Evolutionary conservation across 805 yeast species (phyloP).

Genomic region (Candida sphagnicola): DNA sequence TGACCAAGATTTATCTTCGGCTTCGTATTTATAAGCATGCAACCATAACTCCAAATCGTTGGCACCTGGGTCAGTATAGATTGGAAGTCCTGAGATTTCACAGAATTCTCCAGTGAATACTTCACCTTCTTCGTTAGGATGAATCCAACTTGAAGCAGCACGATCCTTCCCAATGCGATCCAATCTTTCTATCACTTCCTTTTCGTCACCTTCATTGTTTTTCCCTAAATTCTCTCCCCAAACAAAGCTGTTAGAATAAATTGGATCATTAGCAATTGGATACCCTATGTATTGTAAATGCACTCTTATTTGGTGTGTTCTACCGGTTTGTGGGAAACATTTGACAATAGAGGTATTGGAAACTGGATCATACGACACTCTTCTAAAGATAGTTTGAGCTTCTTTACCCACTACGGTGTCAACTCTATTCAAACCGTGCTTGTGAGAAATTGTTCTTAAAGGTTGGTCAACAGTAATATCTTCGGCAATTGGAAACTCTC

Average conservation of each 20-base stretch:
- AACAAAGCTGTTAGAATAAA: slow-evolving; percentile 70
- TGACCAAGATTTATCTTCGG: slow-evolving; percentile 57
- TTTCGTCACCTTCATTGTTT: slow-evolving; percentile 48
- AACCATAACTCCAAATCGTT: slow-evolving; percentile 86
- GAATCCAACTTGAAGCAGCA: slow-evolving; percentile 66
- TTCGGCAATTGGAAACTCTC: slow-evolving; percentile 63
- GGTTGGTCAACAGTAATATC: slow-evolving; percentile 63
- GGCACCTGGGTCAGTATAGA: slow-evolving; percentile 85
- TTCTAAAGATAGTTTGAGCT: slow-evolving; percentile 67
- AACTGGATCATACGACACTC: slow-evolving; percentile 58
- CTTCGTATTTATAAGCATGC: slow-evolving; percentile 81
- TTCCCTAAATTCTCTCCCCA: slow-evolving; percentile 82
- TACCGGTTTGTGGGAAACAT: slow-evolving; percentile 85
- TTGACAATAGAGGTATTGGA: slow-evolving; percentile 66
- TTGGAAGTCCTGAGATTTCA: slow-evolving; percentile 58
- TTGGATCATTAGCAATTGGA: slow-evolving; percentile 55
- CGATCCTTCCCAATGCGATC: slow-evolving; percentile 68
- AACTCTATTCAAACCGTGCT: slow-evolving; percentile 58
- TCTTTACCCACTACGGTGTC: slow-evolving; percentile 55
- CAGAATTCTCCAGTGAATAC: slow-evolving; percentile 57
- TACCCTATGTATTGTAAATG: slow-evolving; percentile 74
- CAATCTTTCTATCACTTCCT: slow-evolving; percentile 44
- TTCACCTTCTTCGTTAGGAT: slow-evolving; percentile 63
- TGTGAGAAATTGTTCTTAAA: slow-evolving; percentile 66
- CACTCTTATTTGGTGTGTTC: slow-evolving; percentile 94